These are phyloP conservation scores for Talaromyces liani DNA, from an alignment of 495 filamentous ascomycete species.

Conservation along the genomic window DNA sequence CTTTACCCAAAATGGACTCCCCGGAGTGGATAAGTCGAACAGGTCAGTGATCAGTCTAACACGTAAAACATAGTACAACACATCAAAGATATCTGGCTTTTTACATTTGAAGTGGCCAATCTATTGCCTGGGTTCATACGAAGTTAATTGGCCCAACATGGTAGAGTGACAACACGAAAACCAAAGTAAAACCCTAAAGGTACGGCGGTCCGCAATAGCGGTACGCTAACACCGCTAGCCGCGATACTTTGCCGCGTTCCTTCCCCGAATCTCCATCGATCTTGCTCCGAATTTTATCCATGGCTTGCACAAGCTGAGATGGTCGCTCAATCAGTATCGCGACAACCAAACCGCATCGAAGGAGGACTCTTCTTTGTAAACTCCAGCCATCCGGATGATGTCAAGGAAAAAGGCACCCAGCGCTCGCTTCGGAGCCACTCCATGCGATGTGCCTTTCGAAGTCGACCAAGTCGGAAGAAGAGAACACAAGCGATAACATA, in stretches of 20 bases:
- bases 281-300: not conserved
- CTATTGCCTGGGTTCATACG: no score
- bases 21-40: not conserved
- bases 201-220: not conserved
- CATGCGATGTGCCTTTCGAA: slow-evolving; percentile 11
- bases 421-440: slow-evolving; percentile 13
- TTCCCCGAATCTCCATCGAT: not conserved
- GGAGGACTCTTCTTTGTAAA: slow-evolving; percentile 9
- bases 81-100: not conserved
- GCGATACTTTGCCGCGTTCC: not conserved
- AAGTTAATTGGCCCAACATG: not conserved
- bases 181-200: not conserved
- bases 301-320: not conserved
- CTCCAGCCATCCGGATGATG: slow-evolving; percentile 6
- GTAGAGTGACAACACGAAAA: not conserved
- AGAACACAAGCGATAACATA: slow-evolving; percentile 7
- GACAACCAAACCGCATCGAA: not conserved
- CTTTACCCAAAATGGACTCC: not conserved
- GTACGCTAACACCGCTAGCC: not conserved
- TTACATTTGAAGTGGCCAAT: not conserved
- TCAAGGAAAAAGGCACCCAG: slow-evolving; percentile 7
- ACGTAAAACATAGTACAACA: not conserved
- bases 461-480: slow-evolving; percentile 7
- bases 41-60: not conserved
- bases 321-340: not conserved